Evolutionary conservation across 2,329 filamentous ascomycete genomes (phyloP).

Genomic region (Tricladium varicosporioides): DNA sequence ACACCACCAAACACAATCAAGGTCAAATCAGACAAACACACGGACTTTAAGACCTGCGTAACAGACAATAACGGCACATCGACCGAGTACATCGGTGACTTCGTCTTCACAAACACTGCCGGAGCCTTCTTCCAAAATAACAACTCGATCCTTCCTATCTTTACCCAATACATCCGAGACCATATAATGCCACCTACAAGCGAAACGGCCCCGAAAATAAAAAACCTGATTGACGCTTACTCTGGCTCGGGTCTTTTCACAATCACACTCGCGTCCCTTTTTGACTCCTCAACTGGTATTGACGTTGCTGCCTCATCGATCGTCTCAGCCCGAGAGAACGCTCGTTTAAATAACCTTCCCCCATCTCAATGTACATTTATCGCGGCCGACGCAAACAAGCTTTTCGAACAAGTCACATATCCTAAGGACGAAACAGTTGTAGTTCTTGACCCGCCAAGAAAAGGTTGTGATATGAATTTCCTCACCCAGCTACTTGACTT

Average conservation of each 20-base stretch:
- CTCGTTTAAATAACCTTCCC: constrained; percentile 68
- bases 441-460: constrained; percentile 95
- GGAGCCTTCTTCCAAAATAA: constrained; percentile 99
- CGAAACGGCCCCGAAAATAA: constrained; percentile 50
- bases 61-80: constrained; percentile 80
- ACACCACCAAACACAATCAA: constrained; percentile 30
- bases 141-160: constrained; percentile 88
- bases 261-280: constrained; percentile 82
- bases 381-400: constrained; percentile 78
- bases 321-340: constrained; percentile 74
- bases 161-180: constrained; percentile 83
- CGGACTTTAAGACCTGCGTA: constrained; percentile 83
- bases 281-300: constrained; percentile 83
- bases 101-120: constrained; percentile 85
- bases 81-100: constrained; percentile 81
- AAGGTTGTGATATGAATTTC: constrained; percentile 88
- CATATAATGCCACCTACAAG: constrained; percentile 61
- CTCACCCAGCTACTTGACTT: constrained; percentile 76
- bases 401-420: constrained; percentile 77
- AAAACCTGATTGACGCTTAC: constrained; percentile 95
- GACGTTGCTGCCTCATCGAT: constrained; percentile 84
- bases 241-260: constrained; percentile 97
- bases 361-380: constrained; percentile 75
- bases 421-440: constrained; percentile 80
- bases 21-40: constrained; percentile 47